Percentiles rank a stretch among this genome's conserved stretches.
phyloP scores from a whole-genome alignment of 2,329 filamentous ascomycete species.

The Penicillium palitans region DNA sequence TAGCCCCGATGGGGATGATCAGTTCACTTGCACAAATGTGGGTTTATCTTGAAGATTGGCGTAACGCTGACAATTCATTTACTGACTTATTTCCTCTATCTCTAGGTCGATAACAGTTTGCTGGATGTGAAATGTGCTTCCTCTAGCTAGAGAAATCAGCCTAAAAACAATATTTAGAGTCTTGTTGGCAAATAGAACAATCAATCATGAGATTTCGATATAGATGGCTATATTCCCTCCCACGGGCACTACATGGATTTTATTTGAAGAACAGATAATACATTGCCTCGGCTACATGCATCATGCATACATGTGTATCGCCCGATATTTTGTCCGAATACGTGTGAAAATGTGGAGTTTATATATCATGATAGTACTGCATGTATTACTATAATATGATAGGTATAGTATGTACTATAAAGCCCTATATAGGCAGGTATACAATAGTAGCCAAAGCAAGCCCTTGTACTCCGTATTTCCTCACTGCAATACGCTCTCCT shows the following conservation, averaged over 20 bases:
- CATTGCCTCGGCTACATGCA: too few relatives aligned
- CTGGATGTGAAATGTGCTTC: not conserved
- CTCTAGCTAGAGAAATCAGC: not conserved
- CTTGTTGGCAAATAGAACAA: not conserved
- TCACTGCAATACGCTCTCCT: too few relatives aligned
- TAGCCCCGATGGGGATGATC: constrained; percentile 49
- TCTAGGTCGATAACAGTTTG: not conserved
- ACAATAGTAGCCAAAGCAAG: not conserved
- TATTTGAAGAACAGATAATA: not conserved
- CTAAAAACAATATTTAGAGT: not conserved
- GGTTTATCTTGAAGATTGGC: constrained; percentile 9
- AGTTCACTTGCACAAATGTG: constrained; percentile 50
- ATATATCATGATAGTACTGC: not conserved
- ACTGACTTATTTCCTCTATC: not conserved
- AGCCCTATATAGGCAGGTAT: not conserved
- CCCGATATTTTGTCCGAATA: not conserved
- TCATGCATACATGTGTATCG: too few relatives aligned
- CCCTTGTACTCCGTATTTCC: too few relatives aligned
- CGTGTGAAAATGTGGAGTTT: not conserved
- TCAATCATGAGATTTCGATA: not conserved
- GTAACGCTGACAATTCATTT: not conserved
- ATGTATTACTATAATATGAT: not conserved
- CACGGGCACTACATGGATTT: not conserved
- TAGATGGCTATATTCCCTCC: not conserved
- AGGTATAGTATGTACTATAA: not conserved